Evolutionary conservation across 208 protist genomes (phyloP).

Genomic region (Kentomonas sorsogonicus): DNA sequence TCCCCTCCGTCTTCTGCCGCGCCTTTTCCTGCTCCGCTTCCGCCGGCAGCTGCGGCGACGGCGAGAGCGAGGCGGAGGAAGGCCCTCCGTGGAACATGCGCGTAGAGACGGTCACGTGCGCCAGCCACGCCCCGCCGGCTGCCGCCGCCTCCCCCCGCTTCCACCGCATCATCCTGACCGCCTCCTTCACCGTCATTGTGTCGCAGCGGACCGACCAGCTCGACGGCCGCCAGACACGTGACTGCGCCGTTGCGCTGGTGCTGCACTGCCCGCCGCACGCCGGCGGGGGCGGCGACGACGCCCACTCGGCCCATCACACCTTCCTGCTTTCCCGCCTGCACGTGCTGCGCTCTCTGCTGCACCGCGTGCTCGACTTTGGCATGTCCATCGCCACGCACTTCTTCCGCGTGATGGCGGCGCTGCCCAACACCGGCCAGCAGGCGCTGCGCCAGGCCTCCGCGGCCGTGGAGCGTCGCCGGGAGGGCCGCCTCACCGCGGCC

Average conservation of each 20-base stretch:
- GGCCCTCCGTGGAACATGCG: constrained; percentile 49
- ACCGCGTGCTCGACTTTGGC: constrained; percentile 53
- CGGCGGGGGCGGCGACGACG: too few species aligned
- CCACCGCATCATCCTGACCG: constrained; percentile 48
- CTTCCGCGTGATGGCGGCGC: constrained; percentile 37
- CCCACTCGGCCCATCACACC: constrained; percentile 47
- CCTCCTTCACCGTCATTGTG: constrained; percentile 47
- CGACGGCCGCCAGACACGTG: constrained; percentile 48
- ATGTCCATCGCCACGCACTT: constrained; percentile 60
- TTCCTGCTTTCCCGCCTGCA: constrained; percentile 58
- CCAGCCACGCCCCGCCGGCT: too few species aligned
- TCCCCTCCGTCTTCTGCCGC: constrained; percentile 46
- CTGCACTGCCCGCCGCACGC: constrained; percentile 49
- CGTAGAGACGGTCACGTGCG: constrained; percentile 48
- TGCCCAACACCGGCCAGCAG: constrained; percentile 12
- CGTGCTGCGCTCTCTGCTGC: constrained; percentile 48
- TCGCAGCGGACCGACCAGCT: constrained; percentile 36
- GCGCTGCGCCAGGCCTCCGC: constrained; percentile 20
- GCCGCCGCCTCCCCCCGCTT: too few species aligned
- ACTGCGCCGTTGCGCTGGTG: constrained; percentile 55
- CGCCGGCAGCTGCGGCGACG: constrained; percentile 1
- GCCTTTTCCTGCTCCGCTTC: not conserved
- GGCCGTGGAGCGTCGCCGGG: constrained; percentile 24
- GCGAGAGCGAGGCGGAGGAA: constrained; percentile 10
- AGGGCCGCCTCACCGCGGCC: too few species aligned